Conservation (phyloP, 129 eudicot species). For the Centaurea solstitialis region DNA sequence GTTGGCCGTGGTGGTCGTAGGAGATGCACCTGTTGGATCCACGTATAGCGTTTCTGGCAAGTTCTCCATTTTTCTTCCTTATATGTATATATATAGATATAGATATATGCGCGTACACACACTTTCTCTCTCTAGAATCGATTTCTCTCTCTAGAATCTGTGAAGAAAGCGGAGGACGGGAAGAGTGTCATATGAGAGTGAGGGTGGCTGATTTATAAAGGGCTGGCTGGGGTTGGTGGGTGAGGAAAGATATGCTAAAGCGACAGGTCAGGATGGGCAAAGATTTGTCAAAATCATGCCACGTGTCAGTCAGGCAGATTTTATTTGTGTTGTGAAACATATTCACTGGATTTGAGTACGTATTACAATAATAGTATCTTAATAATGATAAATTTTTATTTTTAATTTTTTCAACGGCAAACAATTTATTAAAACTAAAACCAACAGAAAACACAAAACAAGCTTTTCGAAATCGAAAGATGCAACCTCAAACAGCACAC, state of each 20-base stretch:
- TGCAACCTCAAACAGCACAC: no score
- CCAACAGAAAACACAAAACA: no score
- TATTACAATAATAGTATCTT: background rate
- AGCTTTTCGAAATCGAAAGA: no score
- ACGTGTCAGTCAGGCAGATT: constrained; percentile 19
- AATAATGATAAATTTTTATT: background rate
- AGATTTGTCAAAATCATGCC: background rate
- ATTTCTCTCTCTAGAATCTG: constrained; percentile 7
- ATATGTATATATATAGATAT: background rate
- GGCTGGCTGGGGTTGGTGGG: background rate
- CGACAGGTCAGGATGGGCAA: background rate
- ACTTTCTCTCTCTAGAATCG: constrained; percentile 7
- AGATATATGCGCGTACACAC: background rate
- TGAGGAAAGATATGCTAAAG: constrained; percentile 12
- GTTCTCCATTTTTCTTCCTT: constrained; percentile 36
- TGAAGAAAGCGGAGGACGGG: background rate
- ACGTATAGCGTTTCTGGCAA: constrained; percentile 33
- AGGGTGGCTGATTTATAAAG: constrained; percentile 8
- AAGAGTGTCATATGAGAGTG: background rate
- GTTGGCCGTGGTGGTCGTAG: background rate
- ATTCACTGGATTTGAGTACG: background rate
- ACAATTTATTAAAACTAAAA: no score
- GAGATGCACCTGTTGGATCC: constrained; percentile 4
- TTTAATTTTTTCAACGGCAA: background rate
- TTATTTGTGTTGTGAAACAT: background rate